A percentile compares a stretch with the other conserved stretches of the same genome.
Evolutionary conservation across 768 basidiomycete genomes (phyloP).

Genomic region (Panus rudis): DNA sequence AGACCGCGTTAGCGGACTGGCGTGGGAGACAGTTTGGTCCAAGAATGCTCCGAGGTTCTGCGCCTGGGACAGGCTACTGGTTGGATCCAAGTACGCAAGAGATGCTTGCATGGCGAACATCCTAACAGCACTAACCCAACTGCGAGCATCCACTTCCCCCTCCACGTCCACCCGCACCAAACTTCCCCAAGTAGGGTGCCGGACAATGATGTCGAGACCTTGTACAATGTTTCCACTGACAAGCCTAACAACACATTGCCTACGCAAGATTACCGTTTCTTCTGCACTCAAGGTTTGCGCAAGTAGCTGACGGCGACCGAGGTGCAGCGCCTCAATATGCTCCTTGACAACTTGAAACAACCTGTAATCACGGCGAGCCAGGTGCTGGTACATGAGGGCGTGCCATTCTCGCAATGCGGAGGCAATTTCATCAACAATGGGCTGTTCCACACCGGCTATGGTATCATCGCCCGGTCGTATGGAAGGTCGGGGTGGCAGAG

Average conservation of each 20-base stretch:
- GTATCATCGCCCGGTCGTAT: constrained; percentile 95
- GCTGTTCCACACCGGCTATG: constrained; percentile 70
- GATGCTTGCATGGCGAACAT: constrained; percentile 90
- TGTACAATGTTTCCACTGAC: constrained; percentile 90
- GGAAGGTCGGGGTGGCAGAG: constrained; percentile 85
- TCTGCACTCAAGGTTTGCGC: constrained; percentile 82
- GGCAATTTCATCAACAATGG: constrained; percentile 95
- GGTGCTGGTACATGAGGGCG: constrained; percentile 83
- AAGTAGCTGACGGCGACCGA: constrained; percentile 86
- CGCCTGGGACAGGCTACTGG: constrained; percentile 28
- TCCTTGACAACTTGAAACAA: constrained; percentile 81
- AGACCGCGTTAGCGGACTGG: constrained; percentile 34
- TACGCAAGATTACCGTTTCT: constrained; percentile 73
- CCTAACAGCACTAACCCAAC: constrained; percentile 82
- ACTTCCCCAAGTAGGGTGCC: constrained; percentile 87
- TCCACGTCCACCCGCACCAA: constrained; percentile 88
- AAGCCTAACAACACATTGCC: constrained; percentile 81
- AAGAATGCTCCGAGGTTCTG: constrained; percentile 32
- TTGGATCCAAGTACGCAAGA: constrained; percentile 65
- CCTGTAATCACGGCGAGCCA: constrained; percentile 82
- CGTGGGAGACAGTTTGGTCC: constrained; percentile 46
- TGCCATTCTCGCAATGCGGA: constrained; percentile 97
- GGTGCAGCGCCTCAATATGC: constrained; percentile 86
- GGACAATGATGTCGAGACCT: constrained; percentile 91
- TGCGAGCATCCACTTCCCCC: constrained; percentile 70